These are phyloP conservation scores for Magnolia officinalis DNA, from an alignment of 164 flowering plant genomes.

Conservation along the genomic window DNA sequence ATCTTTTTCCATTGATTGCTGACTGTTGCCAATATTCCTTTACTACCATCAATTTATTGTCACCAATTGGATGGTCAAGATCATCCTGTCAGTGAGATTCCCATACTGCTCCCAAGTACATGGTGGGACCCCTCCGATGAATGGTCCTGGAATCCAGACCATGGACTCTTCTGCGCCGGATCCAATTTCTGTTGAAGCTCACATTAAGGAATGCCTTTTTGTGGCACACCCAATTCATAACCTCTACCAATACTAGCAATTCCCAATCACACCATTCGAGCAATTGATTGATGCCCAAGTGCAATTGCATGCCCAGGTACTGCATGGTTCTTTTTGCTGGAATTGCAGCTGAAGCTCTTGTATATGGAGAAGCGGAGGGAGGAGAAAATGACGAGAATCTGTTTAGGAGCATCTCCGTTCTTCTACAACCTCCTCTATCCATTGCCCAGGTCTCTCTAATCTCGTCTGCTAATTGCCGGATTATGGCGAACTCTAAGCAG, in stretches of 20 bases:
- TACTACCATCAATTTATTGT: no score
- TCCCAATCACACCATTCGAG: background rate
- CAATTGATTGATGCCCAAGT: slow-evolving; percentile 1
- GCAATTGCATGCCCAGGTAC: slow-evolving; percentile 49
- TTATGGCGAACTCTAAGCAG: background rate
- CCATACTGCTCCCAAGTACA: no score
- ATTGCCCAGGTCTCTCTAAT: slow-evolving; percentile 55
- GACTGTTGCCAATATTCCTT: no score
- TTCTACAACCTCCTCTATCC: slow-evolving; percentile 76
- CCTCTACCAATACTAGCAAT: background rate
- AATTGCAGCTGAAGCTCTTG: slow-evolving; percentile 95
- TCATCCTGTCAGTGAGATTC: no score
- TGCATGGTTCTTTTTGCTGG: slow-evolving; percentile 98
- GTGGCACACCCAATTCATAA: no score
- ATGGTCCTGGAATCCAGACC: no score
- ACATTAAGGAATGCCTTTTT: no score
- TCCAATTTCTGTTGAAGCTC: no score
- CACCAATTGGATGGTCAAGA: no score
- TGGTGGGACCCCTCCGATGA: no score
- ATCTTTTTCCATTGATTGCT: no score
- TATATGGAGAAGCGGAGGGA: slow-evolving; percentile 96
- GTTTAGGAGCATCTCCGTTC: slow-evolving; percentile 70
- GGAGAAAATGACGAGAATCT: slow-evolving; percentile 97
- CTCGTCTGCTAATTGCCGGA: background rate
- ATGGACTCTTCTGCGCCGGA: no score